Evolutionary conservation across 2,329 filamentous ascomycete genomes (phyloP).

Genomic region (Verticillium dahliae): DNA sequence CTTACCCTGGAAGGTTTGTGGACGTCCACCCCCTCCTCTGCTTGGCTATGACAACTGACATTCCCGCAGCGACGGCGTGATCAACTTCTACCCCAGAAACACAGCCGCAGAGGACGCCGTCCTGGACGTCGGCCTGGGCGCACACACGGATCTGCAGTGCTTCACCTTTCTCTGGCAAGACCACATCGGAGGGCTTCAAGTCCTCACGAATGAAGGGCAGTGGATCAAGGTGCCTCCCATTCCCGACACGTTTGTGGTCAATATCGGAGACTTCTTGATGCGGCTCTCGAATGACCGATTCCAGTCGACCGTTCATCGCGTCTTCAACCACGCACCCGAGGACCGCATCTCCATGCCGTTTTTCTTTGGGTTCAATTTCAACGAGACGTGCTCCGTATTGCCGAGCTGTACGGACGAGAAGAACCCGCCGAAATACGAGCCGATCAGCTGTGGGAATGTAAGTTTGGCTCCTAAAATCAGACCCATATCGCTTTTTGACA

Average conservation of each 20-base stretch:
- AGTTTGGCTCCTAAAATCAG: neutral
- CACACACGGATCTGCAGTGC: constrained; percentile 39
- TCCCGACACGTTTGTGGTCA: constrained; percentile 17
- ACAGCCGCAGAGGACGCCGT: constrained; percentile 19
- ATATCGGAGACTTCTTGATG: constrained; percentile 19
- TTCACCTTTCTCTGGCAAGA: constrained; percentile 44
- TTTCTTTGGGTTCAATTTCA: constrained; percentile 46
- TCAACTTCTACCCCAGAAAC: constrained; percentile 36
- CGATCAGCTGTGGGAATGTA: constrained; percentile 41
- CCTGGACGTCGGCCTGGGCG: constrained; percentile 34
- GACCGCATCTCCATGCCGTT: constrained; percentile 32
- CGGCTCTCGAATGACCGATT: constrained; percentile 16
- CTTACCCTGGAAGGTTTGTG: constrained; percentile 10
- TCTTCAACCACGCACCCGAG: constrained; percentile 27
- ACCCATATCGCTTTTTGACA: too few relatives aligned
- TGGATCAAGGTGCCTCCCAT: constrained; percentile 20
- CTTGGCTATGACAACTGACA: neutral
- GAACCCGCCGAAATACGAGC: constrained; percentile 42
- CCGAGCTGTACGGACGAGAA: constrained; percentile 36
- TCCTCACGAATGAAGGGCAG: constrained; percentile 32
- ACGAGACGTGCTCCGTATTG: constrained; percentile 41
- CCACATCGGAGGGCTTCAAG: constrained; percentile 32
- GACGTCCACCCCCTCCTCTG: neutral
- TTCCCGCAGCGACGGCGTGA: constrained; percentile 18
- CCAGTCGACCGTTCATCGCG: constrained; percentile 39